Evolutionary conservation across 331 rosid species (phyloP), one percentile per base, ranked within the genome.

Genomic region (Malus hybrid): DNA sequence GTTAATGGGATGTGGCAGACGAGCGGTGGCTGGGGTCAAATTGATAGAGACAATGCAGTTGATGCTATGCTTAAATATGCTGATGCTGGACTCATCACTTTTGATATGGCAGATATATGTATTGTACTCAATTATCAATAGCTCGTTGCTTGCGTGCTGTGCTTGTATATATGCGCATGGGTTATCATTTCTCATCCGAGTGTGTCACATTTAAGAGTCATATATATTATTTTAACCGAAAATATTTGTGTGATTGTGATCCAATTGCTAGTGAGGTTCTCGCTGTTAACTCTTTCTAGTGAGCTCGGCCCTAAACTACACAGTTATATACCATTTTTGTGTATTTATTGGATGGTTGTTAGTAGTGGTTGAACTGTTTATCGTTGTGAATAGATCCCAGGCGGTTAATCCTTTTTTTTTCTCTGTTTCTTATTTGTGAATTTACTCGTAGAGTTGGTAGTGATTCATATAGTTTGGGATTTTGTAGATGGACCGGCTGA

Each of bases 1-100:
- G 92, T 91, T 81, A 88, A 91, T 88, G 96, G 92, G 70, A 91
- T 91, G 98, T 93, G 96, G 98, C 96, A 89, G 73, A 90, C 91
- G 4, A 90, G 93, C 54, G 93, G 93, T n/a, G 96, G 96, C n/a
- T 88, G 97, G 98, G 97, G 96, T 12, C 86, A 73, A 80, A 89
- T 88, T 75, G 97, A 93, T 60, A 77, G 81, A 67, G 84, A 81
- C 69, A 84, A 32, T 78, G 96, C 91, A 27, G 90, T 82, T 77
- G 88, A 83, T 83, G 90, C 93, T 60, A 85, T 93, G 93, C 90
- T 87, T 76, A 85, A 84, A 84, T 89, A 91, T 84, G 86, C 90
- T 56, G 93, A 91, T 86, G 85, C 92, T 77, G 96, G 93, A 48
- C 81, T 88, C 66, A 77, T 83, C 79, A 83, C 96, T 42, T 93